Evolutionary conservation across 2,329 filamentous ascomycete species (phyloP).

Genomic region (Epichloe gansuensis): DNA sequence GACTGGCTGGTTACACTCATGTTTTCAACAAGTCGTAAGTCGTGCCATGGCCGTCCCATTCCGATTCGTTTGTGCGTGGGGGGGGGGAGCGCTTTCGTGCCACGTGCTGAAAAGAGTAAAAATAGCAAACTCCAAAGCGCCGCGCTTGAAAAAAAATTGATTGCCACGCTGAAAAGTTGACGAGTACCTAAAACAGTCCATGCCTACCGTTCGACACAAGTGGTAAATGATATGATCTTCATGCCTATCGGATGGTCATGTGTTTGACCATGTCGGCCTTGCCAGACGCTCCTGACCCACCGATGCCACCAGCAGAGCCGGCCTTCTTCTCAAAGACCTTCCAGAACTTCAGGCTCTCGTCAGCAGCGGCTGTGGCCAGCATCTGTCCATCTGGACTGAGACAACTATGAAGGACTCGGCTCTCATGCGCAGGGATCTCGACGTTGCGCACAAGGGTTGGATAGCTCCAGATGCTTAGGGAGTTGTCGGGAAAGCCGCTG

Average conservation of each 20-base stretch:
- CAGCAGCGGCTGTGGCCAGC: constrained; percentile 87
- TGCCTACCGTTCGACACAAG: constrained; percentile 32
- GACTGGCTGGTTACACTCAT: neutral
- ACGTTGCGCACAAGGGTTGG: constrained; percentile 93
- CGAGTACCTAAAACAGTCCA: constrained; percentile 29
- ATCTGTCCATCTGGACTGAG: constrained; percentile 96
- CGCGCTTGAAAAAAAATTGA: constrained; percentile 30
- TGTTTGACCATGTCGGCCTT: constrained; percentile 86
- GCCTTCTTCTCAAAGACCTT: constrained; percentile 99
- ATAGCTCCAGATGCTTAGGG: constrained; percentile 97
- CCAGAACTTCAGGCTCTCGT: constrained; percentile 99
- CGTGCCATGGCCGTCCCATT: constrained; percentile 19
- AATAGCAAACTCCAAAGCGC: constrained; percentile 32
- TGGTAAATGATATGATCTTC: constrained; percentile 8
- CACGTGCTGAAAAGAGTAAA: constrained; percentile 30
- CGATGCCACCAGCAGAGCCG: constrained; percentile 52
- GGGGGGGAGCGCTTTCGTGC: constrained; percentile 33
- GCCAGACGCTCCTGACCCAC: constrained; percentile 53
- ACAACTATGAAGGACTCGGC: constrained; percentile 88
- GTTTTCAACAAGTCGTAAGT: constrained; percentile 11
- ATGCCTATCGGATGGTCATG: constrained; percentile 73
- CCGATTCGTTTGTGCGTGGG: constrained; percentile 23
- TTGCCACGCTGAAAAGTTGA: constrained; percentile 18
- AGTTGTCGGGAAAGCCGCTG: constrained; percentile 98
- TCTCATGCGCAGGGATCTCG: constrained; percentile 96